These are phyloP conservation scores for Schoenoplectus triqueter DNA, from an alignment of 202 grass and related monocot genomes.

Conservation along the genomic window DNA sequence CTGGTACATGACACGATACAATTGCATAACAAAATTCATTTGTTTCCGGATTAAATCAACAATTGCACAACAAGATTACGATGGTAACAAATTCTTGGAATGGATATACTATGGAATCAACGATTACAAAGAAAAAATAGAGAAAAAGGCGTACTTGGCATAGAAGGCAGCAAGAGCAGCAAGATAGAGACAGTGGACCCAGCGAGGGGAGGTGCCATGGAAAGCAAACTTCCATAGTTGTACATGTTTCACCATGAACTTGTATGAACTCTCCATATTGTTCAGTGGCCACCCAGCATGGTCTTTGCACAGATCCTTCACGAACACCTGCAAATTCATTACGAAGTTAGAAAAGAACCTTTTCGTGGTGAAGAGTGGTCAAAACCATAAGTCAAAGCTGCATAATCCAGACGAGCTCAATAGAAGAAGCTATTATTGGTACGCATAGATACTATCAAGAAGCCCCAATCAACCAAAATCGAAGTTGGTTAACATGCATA, in stretches of 20 bases:
- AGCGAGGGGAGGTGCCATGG: constrained; percentile 82
- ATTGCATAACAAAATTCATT: no score
- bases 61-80: not conserved
- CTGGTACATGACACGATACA: not conserved
- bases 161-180: constrained; percentile 81
- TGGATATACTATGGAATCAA: not conserved
- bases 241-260: constrained; percentile 99
- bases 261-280: constrained; percentile 95
- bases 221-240: constrained; percentile 98
- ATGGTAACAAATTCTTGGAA: not conserved
- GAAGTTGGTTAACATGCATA: constrained; percentile 11
- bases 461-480: not conserved
- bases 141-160: constrained; percentile 63
- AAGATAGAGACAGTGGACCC: constrained; percentile 88
- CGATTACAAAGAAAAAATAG: not conserved
- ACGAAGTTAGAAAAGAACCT: not conserved
- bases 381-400: constrained; percentile 23
- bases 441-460: not conserved
- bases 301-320: constrained; percentile 95
- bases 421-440: not conserved
- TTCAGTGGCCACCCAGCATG: constrained; percentile 92
- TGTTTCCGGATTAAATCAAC: not conserved
- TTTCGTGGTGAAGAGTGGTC: not conserved
- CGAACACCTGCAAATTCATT: constrained; percentile 59
- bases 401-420: not conserved